Evolutionary conservation across 768 basidiomycete species (phyloP), one percentile per base, ranked within the genome.

Genomic region (Russula vinacea): DNA sequence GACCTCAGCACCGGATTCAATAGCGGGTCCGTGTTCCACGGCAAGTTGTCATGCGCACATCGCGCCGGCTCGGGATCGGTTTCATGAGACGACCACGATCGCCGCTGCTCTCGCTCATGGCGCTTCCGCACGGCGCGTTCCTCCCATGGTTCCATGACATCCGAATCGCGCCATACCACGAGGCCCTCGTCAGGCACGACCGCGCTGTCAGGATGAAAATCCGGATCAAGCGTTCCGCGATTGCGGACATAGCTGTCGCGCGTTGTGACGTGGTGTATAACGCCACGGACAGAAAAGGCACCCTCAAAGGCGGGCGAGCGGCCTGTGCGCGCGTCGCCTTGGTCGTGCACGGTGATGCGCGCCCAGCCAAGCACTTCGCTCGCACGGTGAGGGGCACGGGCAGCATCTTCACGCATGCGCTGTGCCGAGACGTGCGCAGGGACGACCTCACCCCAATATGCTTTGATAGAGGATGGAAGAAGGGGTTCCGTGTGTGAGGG

Each of bases 371-470:
- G 78, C 47, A 81, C 81, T 33, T 78, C 74, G 11, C 69, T 67
- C 56, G 79, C 74, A 62, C 79, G 79, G 57, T 71, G 74, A 44
- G 76, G 79, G 5, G 82, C 81, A 52, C 84, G 81, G 6, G 83
- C 86, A 24, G 80, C 78, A 72, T 88, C 88, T 70, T 86, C 84
- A 32, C 82, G 80, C 80, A 88, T 77, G 45, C 87, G 82, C 19
- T 75, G 74, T 5, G 74, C 73, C 7, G 87, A 83, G 60, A 80
- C 75, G 37, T 81, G 72, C n/a, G 79, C 77, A 60, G 82, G 77
- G 58, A 94, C 78, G 45, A 93, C 90, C 66, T 90, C 88, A 13
- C 91, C 91, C 74, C 80, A 79, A 73, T 88, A 94, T 19, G 85
- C 87, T 70, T 79, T 82, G 55, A 90, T 84, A 29, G 80, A 77